Evolutionary conservation across 257 asterid species (phyloP), one percentile per base, ranked within the genome.

Genomic region (Petrea volubilis): DNA sequence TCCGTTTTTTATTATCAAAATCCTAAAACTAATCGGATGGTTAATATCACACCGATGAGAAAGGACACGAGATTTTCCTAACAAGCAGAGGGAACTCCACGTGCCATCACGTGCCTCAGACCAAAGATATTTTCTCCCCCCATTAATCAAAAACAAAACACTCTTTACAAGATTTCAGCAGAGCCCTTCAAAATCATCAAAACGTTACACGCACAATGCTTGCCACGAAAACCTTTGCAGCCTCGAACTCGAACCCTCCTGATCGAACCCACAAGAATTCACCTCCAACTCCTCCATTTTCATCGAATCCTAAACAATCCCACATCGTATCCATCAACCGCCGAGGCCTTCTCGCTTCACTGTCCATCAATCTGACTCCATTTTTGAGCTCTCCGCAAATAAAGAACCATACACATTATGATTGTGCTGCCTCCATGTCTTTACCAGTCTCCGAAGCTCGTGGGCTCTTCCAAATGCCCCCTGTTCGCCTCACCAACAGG

Each of bases 381-480:
- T 85, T 86, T 41, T 25, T 77, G 27, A 4, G 78, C 29, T 74
- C 79, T 51, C 86, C 90, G 20, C 79, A 74, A 18, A 41, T 66
- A 62, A 74, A 60, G 60, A 75, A 34, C 36, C 69, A n/a, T 28
- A 0, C 73, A 21, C 59, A 60, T 43, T 62, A 78, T 63, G 83
- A 60, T 43, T 62, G 77, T 63, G 83, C 73, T 13, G 65, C 59
- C 71, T 72, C 72, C 64, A 15, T 87, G 40, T 44, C 78, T 0
- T 60, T 82, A 25, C 87, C 76, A 7, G 74, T 60, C n/a, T 77
- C 97, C 5, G 72, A 86, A 25, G 98, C 97, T 10, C 95, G 97
- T n/a, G 98, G 97, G 56, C 92, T 93, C 76, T 90, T 93, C 73
- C 98, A 88, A 81, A 90, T 90, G 98, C 97, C 97, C 27, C 98